A percentile compares a stretch with the other conserved stretches of the same genome.
These are phyloP conservation scores for Tephrocybe sp. DNA, from an alignment of 768 basidiomycete genomes.

Conservation along the genomic window DNA sequence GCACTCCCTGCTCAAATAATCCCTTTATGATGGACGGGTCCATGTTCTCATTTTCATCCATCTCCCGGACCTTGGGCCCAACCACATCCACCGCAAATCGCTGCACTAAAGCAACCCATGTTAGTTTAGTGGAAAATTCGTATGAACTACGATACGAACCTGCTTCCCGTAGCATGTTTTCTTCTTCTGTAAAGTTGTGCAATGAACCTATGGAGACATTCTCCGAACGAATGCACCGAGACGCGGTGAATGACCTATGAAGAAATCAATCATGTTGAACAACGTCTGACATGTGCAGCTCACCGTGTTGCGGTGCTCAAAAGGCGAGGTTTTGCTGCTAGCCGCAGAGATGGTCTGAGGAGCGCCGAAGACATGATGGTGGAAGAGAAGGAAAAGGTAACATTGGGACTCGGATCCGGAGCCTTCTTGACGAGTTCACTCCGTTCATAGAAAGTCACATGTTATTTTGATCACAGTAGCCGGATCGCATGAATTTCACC, in stretches of 20 bases:
- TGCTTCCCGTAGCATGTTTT: conserved; percentile 87
- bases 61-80: conserved; percentile 87
- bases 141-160: conserved; percentile 46
- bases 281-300: background rate
- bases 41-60: conserved; percentile 98
- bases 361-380: conserved; percentile 16
- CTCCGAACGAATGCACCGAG: conserved; percentile 28
- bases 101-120: conserved; percentile 51
- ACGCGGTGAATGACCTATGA: conserved; percentile 37
- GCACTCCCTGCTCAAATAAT: conserved; percentile 92
- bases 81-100: conserved; percentile 90
- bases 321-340: conserved; percentile 8
- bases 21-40: conserved; percentile 83
- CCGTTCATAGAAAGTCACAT: conserved; percentile 12
- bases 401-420: background rate
- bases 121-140: background rate
- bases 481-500: no score
- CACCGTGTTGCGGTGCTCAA: conserved; percentile 4
- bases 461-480: no score
- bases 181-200: conserved; percentile 88
- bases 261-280: background rate
- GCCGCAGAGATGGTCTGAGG: conserved; percentile 15
- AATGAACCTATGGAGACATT: conserved; percentile 52
- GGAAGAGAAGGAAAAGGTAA: no score
- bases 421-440: no score